These are phyloP conservation scores for Arabidopsis suecica DNA, from an alignment of 345 rosid species.

Conservation along the genomic window DNA sequence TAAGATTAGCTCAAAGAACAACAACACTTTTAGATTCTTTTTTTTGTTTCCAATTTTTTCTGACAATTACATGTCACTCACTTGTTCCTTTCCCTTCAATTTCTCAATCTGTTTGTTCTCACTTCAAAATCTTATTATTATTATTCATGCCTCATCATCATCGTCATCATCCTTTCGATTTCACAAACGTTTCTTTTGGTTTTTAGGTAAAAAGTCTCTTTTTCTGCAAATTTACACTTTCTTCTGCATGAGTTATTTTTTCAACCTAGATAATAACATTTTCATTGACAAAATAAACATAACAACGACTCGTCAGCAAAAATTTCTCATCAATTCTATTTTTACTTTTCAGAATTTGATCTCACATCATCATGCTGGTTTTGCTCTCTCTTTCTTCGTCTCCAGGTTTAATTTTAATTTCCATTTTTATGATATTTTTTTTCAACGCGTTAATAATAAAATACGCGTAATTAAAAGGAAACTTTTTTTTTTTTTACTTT, in stretches of 20 bases:
- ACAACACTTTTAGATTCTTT: slow-evolving; percentile 27
- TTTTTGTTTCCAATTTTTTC: background rate
- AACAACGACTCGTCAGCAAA: slow-evolving; percentile 38
- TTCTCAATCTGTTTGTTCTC: slow-evolving; percentile 58
- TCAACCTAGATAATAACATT: slow-evolving; percentile 53
- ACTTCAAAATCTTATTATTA: slow-evolving; percentile 54
- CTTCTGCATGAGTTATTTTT: slow-evolving; percentile 38
- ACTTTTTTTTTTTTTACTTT: background rate
- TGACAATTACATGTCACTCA: slow-evolving; percentile 51
- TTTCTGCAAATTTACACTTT: slow-evolving; percentile 38
- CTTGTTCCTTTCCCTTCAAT: slow-evolving; percentile 65
- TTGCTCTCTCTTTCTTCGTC: slow-evolving; percentile 55
- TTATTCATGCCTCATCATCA: slow-evolving; percentile 38
- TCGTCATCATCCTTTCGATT: slow-evolving; percentile 28
- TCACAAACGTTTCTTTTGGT: slow-evolving; percentile 40
- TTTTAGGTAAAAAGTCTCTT: slow-evolving; percentile 67
- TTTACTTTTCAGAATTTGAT: slow-evolving; percentile 49
- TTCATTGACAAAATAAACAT: slow-evolving; percentile 32
- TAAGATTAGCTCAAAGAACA: slow-evolving; percentile 49
- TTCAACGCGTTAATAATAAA: background rate
- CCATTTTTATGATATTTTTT: slow-evolving; percentile 5
- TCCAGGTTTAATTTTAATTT: slow-evolving; percentile 25
- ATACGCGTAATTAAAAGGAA: slow-evolving; percentile 33
- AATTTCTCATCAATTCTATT: slow-evolving; percentile 32
- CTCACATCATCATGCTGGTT: slow-evolving; percentile 56